Evolutionary conservation across 139 green algal genomes (phyloP), one percentile per base, ranked within the genome.

Genomic region (Chlorella vulgaris): DNA sequence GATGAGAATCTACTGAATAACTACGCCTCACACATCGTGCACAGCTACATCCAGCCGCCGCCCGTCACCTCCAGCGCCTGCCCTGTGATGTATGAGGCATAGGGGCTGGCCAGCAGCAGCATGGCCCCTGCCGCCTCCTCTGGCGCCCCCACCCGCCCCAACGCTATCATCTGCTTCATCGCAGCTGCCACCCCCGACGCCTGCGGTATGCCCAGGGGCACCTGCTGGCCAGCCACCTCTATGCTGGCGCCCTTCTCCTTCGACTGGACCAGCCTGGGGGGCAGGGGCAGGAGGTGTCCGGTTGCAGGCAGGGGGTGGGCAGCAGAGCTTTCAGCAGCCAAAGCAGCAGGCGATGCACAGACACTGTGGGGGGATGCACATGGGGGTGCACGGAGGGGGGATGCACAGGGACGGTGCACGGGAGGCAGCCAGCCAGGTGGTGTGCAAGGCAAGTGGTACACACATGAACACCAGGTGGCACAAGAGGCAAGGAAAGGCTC

Each of bases 91-190:
- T 91, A 94, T 21, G 71, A 83, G 5, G 83, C 69, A 31, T 89
- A 90, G 21, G 88, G 88, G 36, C 69, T 84, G 31, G 87, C 89
- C 40, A 97, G 81, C 80, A 93, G 74, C 33, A 97, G 83, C 71
- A 97, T 93, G 18, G 91, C 87, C 1, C 92, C 93, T 1, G 94
- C 94, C 10, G 92, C 94, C 71, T 98, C 94, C 29, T 94, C 88
- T 24, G 90, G 85, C 0, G 68, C 88, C 21, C 93, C 93, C 2
- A 92, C 70, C 1, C 93, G 88, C 55, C 86, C 81, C 78, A 97
- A 78, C 0, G 94, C 87, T 3, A 93, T 90, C 36, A 86, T 76
- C 63, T 86, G 36, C 68, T 89, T 76, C 33, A 85, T 71, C 26
- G 69, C 61, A 13, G 51, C 84, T 8, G 76, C 77, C 26, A 69